Conservation (phyloP, 2,329 filamentous ascomycete species). For the Raffaelea deltoideospora region DNA sequence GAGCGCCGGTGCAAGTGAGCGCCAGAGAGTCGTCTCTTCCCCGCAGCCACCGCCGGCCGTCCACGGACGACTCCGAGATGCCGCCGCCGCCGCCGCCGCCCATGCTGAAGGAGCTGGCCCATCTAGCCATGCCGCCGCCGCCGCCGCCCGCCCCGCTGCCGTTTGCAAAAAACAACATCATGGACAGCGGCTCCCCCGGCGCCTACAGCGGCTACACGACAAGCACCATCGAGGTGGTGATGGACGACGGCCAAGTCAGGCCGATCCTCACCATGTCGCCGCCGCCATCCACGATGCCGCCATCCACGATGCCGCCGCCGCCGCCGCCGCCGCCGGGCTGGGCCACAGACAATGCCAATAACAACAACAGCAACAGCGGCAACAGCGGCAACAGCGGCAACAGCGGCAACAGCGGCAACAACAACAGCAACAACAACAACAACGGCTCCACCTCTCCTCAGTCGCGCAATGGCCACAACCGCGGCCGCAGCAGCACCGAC, state of each 20-base stretch:
- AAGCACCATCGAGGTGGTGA: conserved; percentile 50
- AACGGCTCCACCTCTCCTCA: too few species aligned
- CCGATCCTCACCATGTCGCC: conserved; percentile 6
- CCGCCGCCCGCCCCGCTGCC: conserved; percentile 50
- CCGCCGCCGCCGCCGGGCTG: conserved; percentile 17
- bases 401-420: too few species aligned
- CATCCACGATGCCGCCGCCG: conserved; percentile 26
- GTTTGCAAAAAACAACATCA: conserved; percentile 22
- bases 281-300: conserved; percentile 22
- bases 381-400: too few species aligned
- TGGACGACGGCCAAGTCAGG: conserved; percentile 38
- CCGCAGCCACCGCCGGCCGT: conserved; percentile 22
- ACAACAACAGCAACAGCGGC: too few species aligned
- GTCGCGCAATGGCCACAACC: conserved; percentile 30
- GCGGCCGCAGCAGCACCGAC: conserved; percentile 40
- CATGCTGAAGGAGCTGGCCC: conserved; percentile 46
- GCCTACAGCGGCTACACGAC: conserved; percentile 30
- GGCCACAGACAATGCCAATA: background rate
- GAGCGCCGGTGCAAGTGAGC: too few species aligned
- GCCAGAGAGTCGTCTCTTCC: too few species aligned
- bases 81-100: conserved; percentile 39
- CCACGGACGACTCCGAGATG: conserved; percentile 30
- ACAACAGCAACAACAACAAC: too few species aligned
- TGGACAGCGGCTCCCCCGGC: too few species aligned
- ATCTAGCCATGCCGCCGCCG: conserved; percentile 44